Conservation (phyloP, 352 stramenopile genomes). For the Pythium dissotocum region DNA sequence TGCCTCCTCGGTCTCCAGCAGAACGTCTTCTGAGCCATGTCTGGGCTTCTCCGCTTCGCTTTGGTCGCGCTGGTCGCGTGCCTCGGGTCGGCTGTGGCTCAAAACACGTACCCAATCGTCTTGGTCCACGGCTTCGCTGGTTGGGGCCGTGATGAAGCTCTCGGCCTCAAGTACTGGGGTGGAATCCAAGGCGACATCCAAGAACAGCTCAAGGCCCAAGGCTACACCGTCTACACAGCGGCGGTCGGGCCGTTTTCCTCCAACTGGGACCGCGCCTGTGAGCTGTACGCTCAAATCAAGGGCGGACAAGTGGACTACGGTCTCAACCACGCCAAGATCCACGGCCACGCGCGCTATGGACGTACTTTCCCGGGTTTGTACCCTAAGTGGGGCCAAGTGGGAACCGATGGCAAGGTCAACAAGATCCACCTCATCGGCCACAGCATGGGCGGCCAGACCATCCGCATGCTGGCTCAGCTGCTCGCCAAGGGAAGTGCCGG, state of each 20-base stretch:
- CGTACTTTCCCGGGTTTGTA: slow-evolving; percentile 42
- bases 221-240: slow-evolving; percentile 34
- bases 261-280: slow-evolving; percentile 47
- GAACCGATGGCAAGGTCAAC: slow-evolving; percentile 47
- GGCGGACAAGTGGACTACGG: too few relatives aligned
- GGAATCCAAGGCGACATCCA: slow-evolving; percentile 27
- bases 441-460: slow-evolving; percentile 79
- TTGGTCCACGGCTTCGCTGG: slow-evolving; percentile 34
- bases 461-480: slow-evolving; percentile 70
- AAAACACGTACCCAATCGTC: slow-evolving; percentile 31
- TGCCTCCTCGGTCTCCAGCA: background rate
- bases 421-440: slow-evolving; percentile 76
- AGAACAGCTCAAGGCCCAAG: slow-evolving; percentile 32
- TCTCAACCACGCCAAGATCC: too few relatives aligned
- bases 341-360: too few relatives aligned
- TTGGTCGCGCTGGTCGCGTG: background rate
- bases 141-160: slow-evolving; percentile 25
- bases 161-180: slow-evolving; percentile 31
- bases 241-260: slow-evolving; percentile 31
- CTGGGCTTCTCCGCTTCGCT: background rate
- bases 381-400: slow-evolving; percentile 49
- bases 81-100: background rate
- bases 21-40: background rate
- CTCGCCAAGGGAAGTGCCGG: slow-evolving; percentile 46
- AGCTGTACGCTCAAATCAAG: slow-evolving; percentile 30